Base-by-base conservation (phyloP, 768 basidiomycete species). In the Hericium rajendrae region DNA sequence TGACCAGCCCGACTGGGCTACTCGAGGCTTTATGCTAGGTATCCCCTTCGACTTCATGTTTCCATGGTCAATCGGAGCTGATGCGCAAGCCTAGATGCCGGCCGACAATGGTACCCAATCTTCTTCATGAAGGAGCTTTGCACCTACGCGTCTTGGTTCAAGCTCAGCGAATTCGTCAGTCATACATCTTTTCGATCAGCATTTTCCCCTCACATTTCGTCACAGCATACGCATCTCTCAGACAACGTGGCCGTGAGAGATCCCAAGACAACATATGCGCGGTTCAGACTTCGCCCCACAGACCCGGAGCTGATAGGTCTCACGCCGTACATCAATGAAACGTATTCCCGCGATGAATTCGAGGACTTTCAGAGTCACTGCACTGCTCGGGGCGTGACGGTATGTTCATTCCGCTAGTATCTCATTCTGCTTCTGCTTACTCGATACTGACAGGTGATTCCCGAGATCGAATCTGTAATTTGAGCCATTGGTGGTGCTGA, bases 1-100 rank as follows among this genome's bases (percentile, higher is more conserved):
- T 16, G 67, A 67, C 55, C 60, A 63, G 49, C 67, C 67, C 4
- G 64, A 67, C 57, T 67, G 65, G 65, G 41, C 38, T 12, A 67
- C 64, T 8, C 59, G 66, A 15, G 67, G 66, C 6, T 61, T 66
- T 56, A 68, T 68, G 67, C 57, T 68, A 28, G 67, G 65, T 66
- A 20, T 10, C 60, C 60, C 46, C 15, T 51, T 28, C 37, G 37
- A 18, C 24, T 11, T 41, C 1, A 9, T 12, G 16, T 3, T 10
- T 49, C 38, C n/a, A 46, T 11, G 13, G 32, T 32, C 32, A 32
- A 32, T 32, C 32, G 22, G 28, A 38, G 24, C 24, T 32, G 20
- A 41, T 28, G 32, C n/a, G 11, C 43, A 16, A 20, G 37, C 55
- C 16, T 16, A 68, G 65, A 67, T 53, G 64, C 60, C 12, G 66